These are phyloP conservation scores for Cinchona pubescens DNA, from an alignment of 257 asterid genomes.

Conservation along the genomic window DNA sequence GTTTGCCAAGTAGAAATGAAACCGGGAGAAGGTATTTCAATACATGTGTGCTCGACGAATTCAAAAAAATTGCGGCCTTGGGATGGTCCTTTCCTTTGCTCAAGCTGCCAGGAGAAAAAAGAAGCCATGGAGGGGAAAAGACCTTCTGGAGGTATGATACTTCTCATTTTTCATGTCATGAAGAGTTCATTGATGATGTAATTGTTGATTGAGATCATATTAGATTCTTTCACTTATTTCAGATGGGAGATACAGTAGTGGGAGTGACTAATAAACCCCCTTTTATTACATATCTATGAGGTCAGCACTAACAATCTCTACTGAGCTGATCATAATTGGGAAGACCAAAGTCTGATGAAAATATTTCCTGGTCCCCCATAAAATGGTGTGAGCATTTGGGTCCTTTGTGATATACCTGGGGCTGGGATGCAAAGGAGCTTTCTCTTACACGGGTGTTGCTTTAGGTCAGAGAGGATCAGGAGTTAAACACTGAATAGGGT, in stretches of 20 bases:
- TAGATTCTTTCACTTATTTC: constrained; percentile 28
- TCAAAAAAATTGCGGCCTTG: constrained; percentile 77
- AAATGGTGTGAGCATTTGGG: constrained; percentile 29
- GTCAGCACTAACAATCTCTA: constrained; percentile 24
- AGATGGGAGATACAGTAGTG: constrained; percentile 74
- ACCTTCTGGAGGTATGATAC: constrained; percentile 63
- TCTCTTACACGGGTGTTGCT: constrained; percentile 25
- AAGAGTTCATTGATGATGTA: constrained; percentile 11
- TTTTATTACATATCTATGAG: constrained; percentile 11
- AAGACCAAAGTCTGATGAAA: constrained; percentile 32
- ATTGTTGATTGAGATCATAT: constrained; percentile 17
- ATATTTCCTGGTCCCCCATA: constrained; percentile 18
- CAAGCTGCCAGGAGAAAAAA: constrained; percentile 88
- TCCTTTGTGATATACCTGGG: constrained; percentile 52
- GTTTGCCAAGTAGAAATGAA: constrained; percentile 91
- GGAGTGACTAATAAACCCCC: constrained; percentile 59
- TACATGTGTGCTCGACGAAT: constrained; percentile 53
- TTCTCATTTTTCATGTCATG: constrained; percentile 8
- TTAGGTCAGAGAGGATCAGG: constrained; percentile 35
- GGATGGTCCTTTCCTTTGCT: constrained; percentile 97
- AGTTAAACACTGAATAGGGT: constrained; percentile 26
- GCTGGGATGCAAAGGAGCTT: constrained; percentile 28
- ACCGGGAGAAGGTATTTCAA: constrained; percentile 90
- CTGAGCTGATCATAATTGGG: constrained; percentile 30
- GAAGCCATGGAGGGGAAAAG: constrained; percentile 98